phyloP scores from a whole-genome alignment of 495 filamentous ascomycete species.

The Cenococcum geophilum region DNA sequence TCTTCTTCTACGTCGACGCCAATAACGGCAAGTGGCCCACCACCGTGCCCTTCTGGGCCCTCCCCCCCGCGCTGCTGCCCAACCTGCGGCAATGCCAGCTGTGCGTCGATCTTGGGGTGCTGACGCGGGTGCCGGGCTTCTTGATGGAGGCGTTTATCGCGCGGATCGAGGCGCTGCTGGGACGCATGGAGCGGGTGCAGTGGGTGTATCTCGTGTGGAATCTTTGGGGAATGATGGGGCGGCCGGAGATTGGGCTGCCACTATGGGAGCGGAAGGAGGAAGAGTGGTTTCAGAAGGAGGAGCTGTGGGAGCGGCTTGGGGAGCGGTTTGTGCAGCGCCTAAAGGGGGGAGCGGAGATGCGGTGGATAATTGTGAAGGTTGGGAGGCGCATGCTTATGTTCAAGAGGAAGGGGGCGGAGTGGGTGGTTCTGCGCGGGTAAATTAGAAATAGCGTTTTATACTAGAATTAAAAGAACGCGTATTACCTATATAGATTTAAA shows the following conservation, averaged over 20 bases:
- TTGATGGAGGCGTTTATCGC: no score
- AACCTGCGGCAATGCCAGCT: constrained; percentile 18
- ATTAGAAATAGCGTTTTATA: no score
- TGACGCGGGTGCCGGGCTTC: no score
- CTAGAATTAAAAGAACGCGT: no score
- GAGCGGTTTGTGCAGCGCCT: no score
- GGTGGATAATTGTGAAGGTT: constrained; percentile 5
- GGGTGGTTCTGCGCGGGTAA: no score
- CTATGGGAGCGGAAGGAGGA: neutral
- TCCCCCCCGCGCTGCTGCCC: neutral
- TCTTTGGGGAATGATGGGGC: no score
- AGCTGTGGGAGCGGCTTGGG: no score
- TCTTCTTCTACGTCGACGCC: constrained; percentile 18
- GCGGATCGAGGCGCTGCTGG: no score
- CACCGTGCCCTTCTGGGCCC: constrained; percentile 15
- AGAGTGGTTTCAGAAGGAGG: neutral
- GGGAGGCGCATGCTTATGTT: constrained; percentile 4
- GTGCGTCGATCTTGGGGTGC: constrained; percentile 15
- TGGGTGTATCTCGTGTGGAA: no score
- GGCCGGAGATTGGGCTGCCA: neutral
- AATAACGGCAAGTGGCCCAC: constrained; percentile 7
- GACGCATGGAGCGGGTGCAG: no score
- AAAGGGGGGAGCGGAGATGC: constrained; percentile 10
- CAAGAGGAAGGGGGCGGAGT: neutral
- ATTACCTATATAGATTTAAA: no score